Evolutionary conservation across 2,329 filamentous ascomycete genomes (phyloP).

Genomic region (Cercospora sp.): DNA sequence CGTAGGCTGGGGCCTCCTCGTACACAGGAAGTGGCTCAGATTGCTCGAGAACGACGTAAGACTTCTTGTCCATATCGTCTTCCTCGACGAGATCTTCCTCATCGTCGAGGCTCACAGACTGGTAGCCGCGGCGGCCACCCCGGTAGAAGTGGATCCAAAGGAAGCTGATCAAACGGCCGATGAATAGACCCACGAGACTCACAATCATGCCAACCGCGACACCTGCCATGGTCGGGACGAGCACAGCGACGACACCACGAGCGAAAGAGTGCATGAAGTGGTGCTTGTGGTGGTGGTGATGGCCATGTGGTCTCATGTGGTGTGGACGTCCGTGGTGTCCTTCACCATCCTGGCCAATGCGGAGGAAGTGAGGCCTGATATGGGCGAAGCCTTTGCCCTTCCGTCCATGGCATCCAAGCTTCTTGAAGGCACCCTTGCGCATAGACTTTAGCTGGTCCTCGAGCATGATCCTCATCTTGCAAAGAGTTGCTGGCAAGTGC

Average conservation of each 20-base stretch:
- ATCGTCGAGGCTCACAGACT: slow-evolving; percentile 30
- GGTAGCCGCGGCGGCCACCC: slow-evolving; percentile 42
- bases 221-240: slow-evolving; percentile 68
- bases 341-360: slow-evolving; percentile 26
- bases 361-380: slow-evolving; percentile 35
- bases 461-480: slow-evolving; percentile 57
- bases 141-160: slow-evolving; percentile 59
- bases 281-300: slow-evolving; percentile 39
- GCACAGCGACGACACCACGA: slow-evolving; percentile 61
- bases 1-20: slow-evolving; percentile 40
- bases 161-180: slow-evolving; percentile 63
- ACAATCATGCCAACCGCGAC: slow-evolving; percentile 67
- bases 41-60: slow-evolving; percentile 14
- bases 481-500: slow-evolving; percentile 49
- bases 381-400: slow-evolving; percentile 32
- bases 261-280: slow-evolving; percentile 49
- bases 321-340: slow-evolving; percentile 30
- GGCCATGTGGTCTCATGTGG: slow-evolving; percentile 28
- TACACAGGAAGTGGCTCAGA: slow-evolving; percentile 36
- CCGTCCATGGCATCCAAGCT: slow-evolving; percentile 35
- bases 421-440: slow-evolving; percentile 29
- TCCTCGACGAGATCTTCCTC: slow-evolving; percentile 19
- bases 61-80: slow-evolving; percentile 22
- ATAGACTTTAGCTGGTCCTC: slow-evolving; percentile 50
- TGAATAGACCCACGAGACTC: slow-evolving; percentile 66